A percentile compares a stretch with the other conserved stretches of the same genome.
Conservation (phyloP, 768 basidiomycete species). For the Pleurotus salmoneostramineus region DNA sequence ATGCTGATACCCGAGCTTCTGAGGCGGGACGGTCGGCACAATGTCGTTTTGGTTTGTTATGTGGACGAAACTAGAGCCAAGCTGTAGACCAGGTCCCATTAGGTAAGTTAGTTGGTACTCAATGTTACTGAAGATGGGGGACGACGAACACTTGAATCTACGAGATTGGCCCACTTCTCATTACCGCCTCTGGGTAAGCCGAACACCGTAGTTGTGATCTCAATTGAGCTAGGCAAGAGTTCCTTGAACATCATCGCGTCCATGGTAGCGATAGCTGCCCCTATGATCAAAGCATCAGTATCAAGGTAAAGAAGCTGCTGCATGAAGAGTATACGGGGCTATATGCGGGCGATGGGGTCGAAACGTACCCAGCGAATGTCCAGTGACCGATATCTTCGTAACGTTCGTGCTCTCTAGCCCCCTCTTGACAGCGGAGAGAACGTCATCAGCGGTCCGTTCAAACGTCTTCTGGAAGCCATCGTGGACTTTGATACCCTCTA, state of each 20-base stretch:
- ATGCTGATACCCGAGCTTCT: constrained; percentile 31
- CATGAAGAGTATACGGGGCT: no score
- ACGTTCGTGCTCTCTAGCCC: constrained; percentile 22
- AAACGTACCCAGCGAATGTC: constrained; percentile 35
- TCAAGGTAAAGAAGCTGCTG: no score
- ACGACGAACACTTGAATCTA: constrained; percentile 27
- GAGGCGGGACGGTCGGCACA: constrained; percentile 34
- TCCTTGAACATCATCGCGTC: constrained; percentile 36
- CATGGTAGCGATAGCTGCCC: constrained; percentile 42
- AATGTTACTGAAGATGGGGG: not conserved
- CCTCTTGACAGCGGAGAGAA: constrained; percentile 25
- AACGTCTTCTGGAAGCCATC: constrained; percentile 37
- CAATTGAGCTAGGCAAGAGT: constrained; percentile 25
- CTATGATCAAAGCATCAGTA: constrained; percentile 8
- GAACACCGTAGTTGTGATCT: constrained; percentile 30
- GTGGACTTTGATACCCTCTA: constrained; percentile 30
- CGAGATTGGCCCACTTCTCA: constrained; percentile 36
- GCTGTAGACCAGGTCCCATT: constrained; percentile 6
- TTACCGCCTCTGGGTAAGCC: constrained; percentile 45
- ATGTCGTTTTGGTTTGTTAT: constrained; percentile 40
- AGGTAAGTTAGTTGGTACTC: not conserved
- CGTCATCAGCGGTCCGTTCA: constrained; percentile 29
- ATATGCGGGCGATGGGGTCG: not conserved
- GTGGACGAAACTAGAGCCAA: constrained; percentile 23
- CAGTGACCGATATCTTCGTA: constrained; percentile 32